Conservation (phyloP, 2,329 filamentous ascomycete species). For the Monosporascus sp. region DNA sequence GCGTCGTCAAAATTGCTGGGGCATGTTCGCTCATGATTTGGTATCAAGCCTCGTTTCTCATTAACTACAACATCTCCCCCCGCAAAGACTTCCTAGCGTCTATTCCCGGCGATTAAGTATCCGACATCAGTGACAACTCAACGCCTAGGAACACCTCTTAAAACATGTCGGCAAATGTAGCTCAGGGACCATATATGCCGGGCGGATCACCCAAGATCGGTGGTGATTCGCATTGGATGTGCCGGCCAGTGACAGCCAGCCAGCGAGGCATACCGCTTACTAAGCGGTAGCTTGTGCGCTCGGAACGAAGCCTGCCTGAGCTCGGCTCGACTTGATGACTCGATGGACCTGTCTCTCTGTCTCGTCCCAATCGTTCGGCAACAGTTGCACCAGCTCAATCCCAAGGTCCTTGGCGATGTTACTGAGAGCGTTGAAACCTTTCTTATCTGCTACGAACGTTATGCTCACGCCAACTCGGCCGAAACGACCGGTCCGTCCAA, state of each 20-base stretch:
- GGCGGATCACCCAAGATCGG: background rate
- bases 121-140: background rate
- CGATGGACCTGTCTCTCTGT: conserved; percentile 79
- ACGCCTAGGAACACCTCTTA: background rate
- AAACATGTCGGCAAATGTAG: background rate
- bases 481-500: conserved; percentile 93
- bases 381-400: conserved; percentile 74
- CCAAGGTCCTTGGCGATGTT: conserved; percentile 76
- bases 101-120: background rate
- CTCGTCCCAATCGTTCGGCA: conserved; percentile 84
- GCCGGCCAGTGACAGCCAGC: background rate
- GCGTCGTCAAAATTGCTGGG: background rate
- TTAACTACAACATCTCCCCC: conserved; percentile 14
- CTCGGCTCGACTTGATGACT: conserved; percentile 68
- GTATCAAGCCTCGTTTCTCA: conserved; percentile 17
- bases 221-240: background rate
- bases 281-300: conserved; percentile 12
- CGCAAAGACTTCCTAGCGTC: background rate
- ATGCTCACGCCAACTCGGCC: conserved; percentile 94
- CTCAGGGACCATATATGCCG: background rate
- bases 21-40: conserved; percentile 7
- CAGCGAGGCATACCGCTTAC: conserved; percentile 1
- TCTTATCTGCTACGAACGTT: conserved; percentile 84
- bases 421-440: conserved; percentile 72
- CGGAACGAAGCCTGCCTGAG: conserved; percentile 48